A percentile compares a stretch with the other conserved stretches of the same genome.
Evolutionary conservation across 2,329 filamentous ascomycete genomes (phyloP).

Genomic region (Cladosporium sp.): DNA sequence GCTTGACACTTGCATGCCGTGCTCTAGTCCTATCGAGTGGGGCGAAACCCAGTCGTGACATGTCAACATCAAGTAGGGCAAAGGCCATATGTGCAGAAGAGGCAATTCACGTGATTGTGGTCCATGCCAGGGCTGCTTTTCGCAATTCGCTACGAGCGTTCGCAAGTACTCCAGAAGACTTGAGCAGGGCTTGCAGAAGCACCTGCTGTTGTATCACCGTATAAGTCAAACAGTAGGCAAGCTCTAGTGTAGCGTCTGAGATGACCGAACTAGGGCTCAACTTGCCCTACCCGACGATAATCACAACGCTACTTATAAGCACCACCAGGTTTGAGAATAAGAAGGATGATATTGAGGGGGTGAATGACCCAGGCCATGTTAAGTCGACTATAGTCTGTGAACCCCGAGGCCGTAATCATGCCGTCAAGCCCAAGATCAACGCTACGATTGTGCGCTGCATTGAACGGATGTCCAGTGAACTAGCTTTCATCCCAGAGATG

Average conservation of each 20-base stretch:
- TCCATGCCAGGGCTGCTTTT: background rate
- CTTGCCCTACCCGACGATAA: too few relatives aligned
- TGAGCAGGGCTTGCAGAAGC: background rate
- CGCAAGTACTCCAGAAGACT: background rate
- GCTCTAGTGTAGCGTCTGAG: background rate
- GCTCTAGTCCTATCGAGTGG: background rate
- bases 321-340: too few relatives aligned
- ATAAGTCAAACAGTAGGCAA: slow-evolving; percentile 1
- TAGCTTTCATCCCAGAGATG: too few relatives aligned
- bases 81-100: background rate
- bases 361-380: too few relatives aligned
- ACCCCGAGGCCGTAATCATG: too few relatives aligned
- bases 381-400: too few relatives aligned
- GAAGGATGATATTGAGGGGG: too few relatives aligned
- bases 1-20: background rate
- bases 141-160: background rate
- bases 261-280: background rate
- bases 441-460: too few relatives aligned
- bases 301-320: too few relatives aligned
- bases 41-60: background rate
- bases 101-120: background rate
- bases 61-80: background rate
- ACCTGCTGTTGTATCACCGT: background rate
- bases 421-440: too few relatives aligned
- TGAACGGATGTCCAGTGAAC: too few relatives aligned